Evolutionary conservation across 441 rosid genomes (phyloP).

Genomic region (Populus trichocarpa): DNA sequence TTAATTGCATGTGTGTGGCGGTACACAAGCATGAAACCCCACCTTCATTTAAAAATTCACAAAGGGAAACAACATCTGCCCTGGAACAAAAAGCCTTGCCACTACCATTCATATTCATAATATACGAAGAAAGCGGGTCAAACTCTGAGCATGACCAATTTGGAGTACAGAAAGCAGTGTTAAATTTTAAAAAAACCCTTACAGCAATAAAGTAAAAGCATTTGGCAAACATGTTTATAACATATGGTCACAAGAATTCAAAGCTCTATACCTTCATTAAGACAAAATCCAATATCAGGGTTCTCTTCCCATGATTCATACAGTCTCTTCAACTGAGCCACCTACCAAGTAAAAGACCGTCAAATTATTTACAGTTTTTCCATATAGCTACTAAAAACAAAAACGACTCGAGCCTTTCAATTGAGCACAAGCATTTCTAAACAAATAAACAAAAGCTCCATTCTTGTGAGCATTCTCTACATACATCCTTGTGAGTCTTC

Average conservation of each 20-base stretch:
- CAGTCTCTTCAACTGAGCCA: conserved; percentile 61
- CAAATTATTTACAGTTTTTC: neutral
- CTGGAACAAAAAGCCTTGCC: conserved; percentile 91
- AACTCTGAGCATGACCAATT: conserved; percentile 12
- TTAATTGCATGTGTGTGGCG: neutral
- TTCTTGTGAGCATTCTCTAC: neutral
- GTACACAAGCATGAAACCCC: neutral
- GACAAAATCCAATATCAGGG: conserved; percentile 80
- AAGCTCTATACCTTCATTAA: conserved; percentile 63
- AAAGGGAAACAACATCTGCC: conserved; percentile 63
- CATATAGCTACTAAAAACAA: neutral
- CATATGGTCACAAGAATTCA: neutral
- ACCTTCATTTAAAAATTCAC: conserved; percentile 65
- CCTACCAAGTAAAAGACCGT: conserved; percentile 31
- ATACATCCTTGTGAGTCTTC: neutral
- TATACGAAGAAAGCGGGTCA: conserved; percentile 32
- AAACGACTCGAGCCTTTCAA: neutral
- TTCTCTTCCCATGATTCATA: conserved; percentile 98
- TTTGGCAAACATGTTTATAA: neutral
- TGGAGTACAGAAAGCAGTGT: conserved; percentile 6
- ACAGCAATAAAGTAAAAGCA: neutral
- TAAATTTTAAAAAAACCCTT: neutral
- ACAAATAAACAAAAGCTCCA: neutral
- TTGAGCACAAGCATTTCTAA: neutral
- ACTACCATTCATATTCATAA: conserved; percentile 54